Base-by-base conservation (phyloP, 257 asterid genomes). In the Ligustrum vulgare region DNA sequence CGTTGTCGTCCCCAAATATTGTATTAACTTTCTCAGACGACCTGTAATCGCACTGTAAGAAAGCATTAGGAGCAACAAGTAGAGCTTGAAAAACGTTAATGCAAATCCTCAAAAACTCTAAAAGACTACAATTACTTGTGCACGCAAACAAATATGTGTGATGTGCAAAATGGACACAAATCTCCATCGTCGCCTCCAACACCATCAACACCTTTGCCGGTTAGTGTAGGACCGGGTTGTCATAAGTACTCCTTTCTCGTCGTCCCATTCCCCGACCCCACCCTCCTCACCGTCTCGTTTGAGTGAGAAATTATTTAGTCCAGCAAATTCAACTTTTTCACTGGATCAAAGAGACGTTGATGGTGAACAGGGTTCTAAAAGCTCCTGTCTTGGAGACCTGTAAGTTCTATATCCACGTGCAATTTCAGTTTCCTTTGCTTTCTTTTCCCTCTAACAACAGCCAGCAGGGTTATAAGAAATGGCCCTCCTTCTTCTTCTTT, bases 151-250 rank as follows among this genome's bases (percentile, higher is more conserved):
- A 8, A n/a, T 8, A 51, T 51, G 62, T 4, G 6, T n/a, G n/a
- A 51, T 51, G n/a, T 51, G 62, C 62, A 51, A 18, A 51, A 51
- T 16, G 62, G 25, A 51, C 25, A 6, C n/a, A 7, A 6, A 51
- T 45, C 54, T 45, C n/a, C 4, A 13, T n/a, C 2, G 2, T 28
- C 71, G 1, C 71, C 85, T 1, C 43, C 76, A 47, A 47, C 81
- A 60, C 70, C 77, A 18, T 69, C 69, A n/a, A 37, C 82, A 36
- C 85, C 80, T 33, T 77, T 81, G 12, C 78, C 76, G 0, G 43
- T 75, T 10, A 82, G 82, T 16, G 69, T 71, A 2, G 85, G 78
- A 18, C 82, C 80, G 25, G 78, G 80, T 12, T 22, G 37, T 63
- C 75, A 34, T 18, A 68, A 8, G 22, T 81, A 74, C 75, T 36